Evolutionary conservation across 345 rosid genomes (phyloP), one percentile per base, ranked within the genome.

Genomic region (Salix arbutifolia): DNA sequence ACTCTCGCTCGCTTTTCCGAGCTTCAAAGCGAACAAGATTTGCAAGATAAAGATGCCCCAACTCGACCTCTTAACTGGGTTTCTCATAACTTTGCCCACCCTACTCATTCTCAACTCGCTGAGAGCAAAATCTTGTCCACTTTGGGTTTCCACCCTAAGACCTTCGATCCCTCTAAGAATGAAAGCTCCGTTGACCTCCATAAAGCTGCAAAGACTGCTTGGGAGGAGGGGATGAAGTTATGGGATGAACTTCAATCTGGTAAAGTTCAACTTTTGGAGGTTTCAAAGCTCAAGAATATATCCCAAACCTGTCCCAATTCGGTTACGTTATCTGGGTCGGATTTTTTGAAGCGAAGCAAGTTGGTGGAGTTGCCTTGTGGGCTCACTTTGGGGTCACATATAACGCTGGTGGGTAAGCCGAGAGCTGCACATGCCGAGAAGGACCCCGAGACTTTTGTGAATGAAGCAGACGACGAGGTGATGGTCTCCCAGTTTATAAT

Each of bases 391-490:
- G 98, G 97, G 4, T 92, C 98, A 19, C 97, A 92, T 65, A 72
- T 94, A 16, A 91, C 97, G n/a, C 78, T 94, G 76, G 97, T 94
- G 4, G 98, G 89, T 74, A 89, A 88, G 86, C 98, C 98, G 7
- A 83, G 92, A 81, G 60, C 60, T 69, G 91, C 92, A 31, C 95
- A 91, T 30, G 72, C 83, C 0, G 94, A 91, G 85, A 71, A 70
- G 16, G 91, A 88, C 31, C 91, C 93, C 1, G 86, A 83, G 82
- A 94, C 87, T 11, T 1, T 85, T 71, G 69, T 86, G 38, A 87
- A 75, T 77, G 88, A 86, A 2, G 91, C 81, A 28, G 87, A 78
- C 74, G 86, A 83, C 23, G 23, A 80, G 65, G 82, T 76, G 70
- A 83, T 90, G 88, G 92, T 91, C 33, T 92, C 97, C 3, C 98